These are phyloP conservation scores for Penicillium sp. DNA, from an alignment of 2,329 filamentous ascomycete genomes.

Conservation along the genomic window DNA sequence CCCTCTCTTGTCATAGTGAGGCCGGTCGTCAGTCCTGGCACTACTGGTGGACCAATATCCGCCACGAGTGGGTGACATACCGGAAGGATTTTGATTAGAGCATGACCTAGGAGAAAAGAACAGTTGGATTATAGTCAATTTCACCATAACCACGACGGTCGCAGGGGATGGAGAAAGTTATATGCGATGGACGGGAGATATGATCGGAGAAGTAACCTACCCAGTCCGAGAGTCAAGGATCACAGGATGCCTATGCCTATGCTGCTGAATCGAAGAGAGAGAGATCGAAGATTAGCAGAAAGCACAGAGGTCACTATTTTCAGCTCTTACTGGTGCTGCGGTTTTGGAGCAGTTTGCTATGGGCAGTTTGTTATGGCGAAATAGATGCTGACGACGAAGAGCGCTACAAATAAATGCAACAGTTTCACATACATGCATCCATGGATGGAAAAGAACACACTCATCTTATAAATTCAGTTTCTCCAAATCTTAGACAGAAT, in stretches of 20 bases:
- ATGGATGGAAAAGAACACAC: not conserved
- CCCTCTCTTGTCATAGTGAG: constrained; percentile 12
- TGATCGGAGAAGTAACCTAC: constrained; percentile 14
- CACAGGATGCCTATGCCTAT: not conserved
- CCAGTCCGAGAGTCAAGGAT: not conserved
- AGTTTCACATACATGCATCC: not conserved
- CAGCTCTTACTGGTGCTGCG: constrained; percentile 16
- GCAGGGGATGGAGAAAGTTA: constrained; percentile 21
- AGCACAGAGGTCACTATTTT: not conserved
- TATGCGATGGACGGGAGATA: constrained; percentile 25
- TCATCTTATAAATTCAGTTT: no score
- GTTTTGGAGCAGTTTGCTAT: constrained; percentile 29
- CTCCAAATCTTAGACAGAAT: no score
- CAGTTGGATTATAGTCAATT: constrained; percentile 12
- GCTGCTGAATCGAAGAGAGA: not conserved
- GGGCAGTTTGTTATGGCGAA: constrained; percentile 20
- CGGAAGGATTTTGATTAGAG: constrained; percentile 16
- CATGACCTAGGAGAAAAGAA: constrained; percentile 14
- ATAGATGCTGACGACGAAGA: not conserved
- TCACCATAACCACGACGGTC: constrained; percentile 9
- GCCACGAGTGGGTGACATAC: constrained; percentile 17
- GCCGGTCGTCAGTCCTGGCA: constrained; percentile 7
- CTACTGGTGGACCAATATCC: constrained; percentile 20
- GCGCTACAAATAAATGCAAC: not conserved
- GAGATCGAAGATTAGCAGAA: no score